These are phyloP conservation scores for Mycosphaerella arachidis DNA, from an alignment of 2,329 filamentous ascomycete species.

Conservation along the genomic window DNA sequence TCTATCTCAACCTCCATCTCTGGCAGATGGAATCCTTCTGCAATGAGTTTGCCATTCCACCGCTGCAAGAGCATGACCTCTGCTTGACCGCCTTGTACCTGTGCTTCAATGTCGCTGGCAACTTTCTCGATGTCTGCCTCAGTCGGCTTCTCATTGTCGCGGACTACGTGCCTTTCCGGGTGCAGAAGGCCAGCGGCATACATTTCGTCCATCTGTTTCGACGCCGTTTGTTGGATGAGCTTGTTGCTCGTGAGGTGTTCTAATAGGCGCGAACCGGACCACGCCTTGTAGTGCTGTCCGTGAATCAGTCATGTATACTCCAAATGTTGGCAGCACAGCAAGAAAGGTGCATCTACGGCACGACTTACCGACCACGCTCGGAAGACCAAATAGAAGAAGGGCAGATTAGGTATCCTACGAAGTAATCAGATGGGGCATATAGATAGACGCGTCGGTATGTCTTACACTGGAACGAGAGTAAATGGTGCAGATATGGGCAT, in stretches of 20 bases:
- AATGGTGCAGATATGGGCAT: slow-evolving; percentile 83
- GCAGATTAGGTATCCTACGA: slow-evolving; percentile 80
- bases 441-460: not conserved
- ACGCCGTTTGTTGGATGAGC: slow-evolving; percentile 63
- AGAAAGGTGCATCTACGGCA: too few relatives aligned
- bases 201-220: slow-evolving; percentile 65
- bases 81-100: slow-evolving; percentile 38
- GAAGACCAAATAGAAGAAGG: slow-evolving; percentile 94
- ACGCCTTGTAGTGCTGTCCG: slow-evolving; percentile 67
- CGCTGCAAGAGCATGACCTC: slow-evolving; percentile 48
- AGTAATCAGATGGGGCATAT: slow-evolving; percentile 9
- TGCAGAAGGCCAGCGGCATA: slow-evolving; percentile 57
- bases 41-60: slow-evolving; percentile 50
- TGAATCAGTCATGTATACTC: too few relatives aligned
- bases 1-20: slow-evolving; percentile 54
- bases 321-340: too few relatives aligned
- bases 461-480: slow-evolving; percentile 79
- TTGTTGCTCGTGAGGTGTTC: slow-evolving; percentile 74
- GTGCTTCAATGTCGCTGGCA: slow-evolving; percentile 36
- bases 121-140: slow-evolving; percentile 37
- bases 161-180: slow-evolving; percentile 37
- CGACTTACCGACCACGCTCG: slow-evolving; percentile 65
- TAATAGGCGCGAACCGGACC: slow-evolving; percentile 78
- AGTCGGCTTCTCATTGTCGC: slow-evolving; percentile 36
- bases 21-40: slow-evolving; percentile 45